Conservation (phyloP, 2,329 filamentous ascomycete species). For the Trichoderma afroharzianum region DNA sequence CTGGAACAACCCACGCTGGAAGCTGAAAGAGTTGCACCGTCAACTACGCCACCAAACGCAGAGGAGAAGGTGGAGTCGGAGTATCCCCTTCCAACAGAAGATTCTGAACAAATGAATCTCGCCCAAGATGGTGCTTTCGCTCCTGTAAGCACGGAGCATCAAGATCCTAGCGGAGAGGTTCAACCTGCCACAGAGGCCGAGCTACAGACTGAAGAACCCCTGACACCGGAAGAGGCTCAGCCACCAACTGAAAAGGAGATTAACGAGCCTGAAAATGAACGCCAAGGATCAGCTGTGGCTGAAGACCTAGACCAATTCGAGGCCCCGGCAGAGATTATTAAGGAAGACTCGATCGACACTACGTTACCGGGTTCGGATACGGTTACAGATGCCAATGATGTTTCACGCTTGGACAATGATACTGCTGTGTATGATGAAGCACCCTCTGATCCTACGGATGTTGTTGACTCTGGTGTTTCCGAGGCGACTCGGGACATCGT, state of each 20-base stretch:
- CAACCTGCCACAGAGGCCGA: neutral
- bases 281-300: neutral
- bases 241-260: neutral
- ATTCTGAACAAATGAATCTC: constrained; percentile 8
- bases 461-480: neutral
- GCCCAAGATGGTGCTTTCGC: constrained; percentile 11
- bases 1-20: constrained; percentile 10
- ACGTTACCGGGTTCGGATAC: neutral
- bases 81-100: constrained; percentile 7
- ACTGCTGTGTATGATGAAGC: neutral
- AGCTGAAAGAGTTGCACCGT: neutral
- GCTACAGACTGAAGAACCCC: neutral
- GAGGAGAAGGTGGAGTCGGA: constrained; percentile 28
- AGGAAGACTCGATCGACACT: neutral
- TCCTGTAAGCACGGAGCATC: neutral
- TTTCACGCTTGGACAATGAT: neutral
- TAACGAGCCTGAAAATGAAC: neutral
- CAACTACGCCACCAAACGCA: constrained; percentile 28
- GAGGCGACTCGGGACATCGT: neutral
- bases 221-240: neutral
- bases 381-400: neutral
- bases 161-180: neutral
- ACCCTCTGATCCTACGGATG: neutral
- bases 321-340: neutral
- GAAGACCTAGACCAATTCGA: neutral